Conservation (phyloP, 2,329 filamentous ascomycete genomes). For the Hypoxylon sp. region DNA sequence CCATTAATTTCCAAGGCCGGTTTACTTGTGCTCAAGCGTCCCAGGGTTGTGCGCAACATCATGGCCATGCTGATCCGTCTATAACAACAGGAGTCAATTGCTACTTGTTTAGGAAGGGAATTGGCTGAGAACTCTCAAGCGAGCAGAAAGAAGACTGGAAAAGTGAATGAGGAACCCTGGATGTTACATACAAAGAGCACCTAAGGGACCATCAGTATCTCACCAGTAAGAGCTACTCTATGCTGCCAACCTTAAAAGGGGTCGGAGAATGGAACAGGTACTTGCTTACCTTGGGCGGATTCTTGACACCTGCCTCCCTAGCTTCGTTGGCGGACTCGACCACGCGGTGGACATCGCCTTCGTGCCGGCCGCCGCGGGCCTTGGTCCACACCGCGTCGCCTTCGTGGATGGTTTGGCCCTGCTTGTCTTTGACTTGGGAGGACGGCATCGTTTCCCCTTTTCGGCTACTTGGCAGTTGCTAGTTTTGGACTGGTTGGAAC, state of each 20-base stretch:
- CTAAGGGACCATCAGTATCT: conserved; percentile 31
- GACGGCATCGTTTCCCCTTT: conserved; percentile 32
- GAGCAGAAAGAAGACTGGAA: too few relatives aligned
- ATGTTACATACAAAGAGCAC: too few relatives aligned
- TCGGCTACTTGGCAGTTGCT: background rate
- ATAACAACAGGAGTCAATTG: too few relatives aligned
- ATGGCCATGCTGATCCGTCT: conserved; percentile 55
- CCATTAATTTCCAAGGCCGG: background rate
- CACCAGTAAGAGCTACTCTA: too few relatives aligned
- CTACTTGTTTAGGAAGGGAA: too few relatives aligned
- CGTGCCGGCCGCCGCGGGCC: conserved; percentile 54
- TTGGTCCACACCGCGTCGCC: conserved; percentile 57
- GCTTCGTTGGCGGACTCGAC: conserved; percentile 53
- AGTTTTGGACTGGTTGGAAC: too few relatives aligned
- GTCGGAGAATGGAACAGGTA: background rate
- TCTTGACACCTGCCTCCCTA: conserved; percentile 53
- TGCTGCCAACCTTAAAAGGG: too few relatives aligned
- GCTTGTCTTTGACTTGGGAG: conserved; percentile 50
- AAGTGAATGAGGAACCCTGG: too few relatives aligned
- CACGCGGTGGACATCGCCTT: conserved; percentile 56
- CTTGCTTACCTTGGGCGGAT: conserved; percentile 55
- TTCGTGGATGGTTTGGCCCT: conserved; percentile 53
- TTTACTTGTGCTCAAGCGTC: conserved; percentile 50
- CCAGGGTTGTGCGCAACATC: conserved; percentile 55
- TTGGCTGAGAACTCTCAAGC: too few relatives aligned